Base-by-base conservation (phyloP, 352 stramenopile genomes). In the Phytophthora cryptogea region DNA sequence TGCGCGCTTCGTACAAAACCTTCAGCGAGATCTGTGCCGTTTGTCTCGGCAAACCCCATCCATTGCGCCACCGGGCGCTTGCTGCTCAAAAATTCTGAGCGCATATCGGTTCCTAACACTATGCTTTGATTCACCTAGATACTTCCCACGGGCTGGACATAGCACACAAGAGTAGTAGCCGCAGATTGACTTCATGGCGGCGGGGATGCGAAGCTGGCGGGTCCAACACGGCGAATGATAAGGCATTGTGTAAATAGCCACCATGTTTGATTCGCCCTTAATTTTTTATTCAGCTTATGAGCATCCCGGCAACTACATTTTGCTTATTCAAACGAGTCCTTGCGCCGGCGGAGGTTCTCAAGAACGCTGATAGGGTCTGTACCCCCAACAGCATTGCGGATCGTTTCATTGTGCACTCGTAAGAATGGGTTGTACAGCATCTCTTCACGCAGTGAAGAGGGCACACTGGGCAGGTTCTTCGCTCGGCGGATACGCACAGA, bases 381-480 rank as follows among this genome's bases (percentile, higher is more conserved):
- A 28, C 82, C 83, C 6, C 86, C 86, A 0, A 92, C 86, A 20
- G 86, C 83, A 51, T 87, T 92, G 48, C 81, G 81, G 50, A 95
- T 95, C 8, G 82, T 80, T 41, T 92, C 82, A 46, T 89, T 81
- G 66, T 95, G 86, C 36, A 95, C 83, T 23, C 86, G 81, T 42
- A 95, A 54, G 72, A 95, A 95, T 13, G 86, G 86, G 30, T 95
- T 95, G 67, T 92, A 95, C 28, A 83, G 70, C 83, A 95, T 95
- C 62, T 95, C 86, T 63, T 95, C 86, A 28, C 78, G 76, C 45
- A 95, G 66, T 17, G 90, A 94, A 36, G 80, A 97, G 7, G 95
- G 95, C 5, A 99, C 83, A 14, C 90, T 98, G 6, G 95, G 92
- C 42, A 98, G 56, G 17, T 91, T 83, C 72, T 95, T 95, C 6